Conservation (phyloP, 257 asterid species). For the Jacaranda copaia region DNA sequence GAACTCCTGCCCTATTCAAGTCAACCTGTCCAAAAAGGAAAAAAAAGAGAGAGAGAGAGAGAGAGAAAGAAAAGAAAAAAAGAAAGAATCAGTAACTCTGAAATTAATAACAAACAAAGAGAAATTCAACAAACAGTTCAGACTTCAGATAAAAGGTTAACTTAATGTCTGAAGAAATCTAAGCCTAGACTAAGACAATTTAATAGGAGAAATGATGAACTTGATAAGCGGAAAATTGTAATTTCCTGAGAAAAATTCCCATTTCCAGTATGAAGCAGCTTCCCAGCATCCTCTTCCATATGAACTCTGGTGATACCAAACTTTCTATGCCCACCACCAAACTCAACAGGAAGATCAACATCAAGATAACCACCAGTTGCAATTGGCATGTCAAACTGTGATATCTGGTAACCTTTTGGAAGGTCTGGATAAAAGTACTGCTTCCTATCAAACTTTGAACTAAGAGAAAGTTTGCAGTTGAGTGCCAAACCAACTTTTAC, state of each 20-base stretch:
- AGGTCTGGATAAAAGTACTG: conserved; percentile 97
- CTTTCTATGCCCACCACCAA: conserved; percentile 94
- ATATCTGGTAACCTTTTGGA: conserved; percentile 97
- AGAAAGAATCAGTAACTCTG: background rate
- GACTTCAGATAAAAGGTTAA: conserved; percentile 6
- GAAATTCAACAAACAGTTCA: background rate
- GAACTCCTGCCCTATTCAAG: conserved; percentile 98
- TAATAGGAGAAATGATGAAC: conserved; percentile 13
- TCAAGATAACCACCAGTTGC: conserved; percentile 80
- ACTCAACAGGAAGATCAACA: conserved; percentile 92
- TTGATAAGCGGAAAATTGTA: conserved; percentile 16
- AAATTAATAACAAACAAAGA: conserved; percentile 18
- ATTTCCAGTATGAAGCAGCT: conserved; percentile 83
- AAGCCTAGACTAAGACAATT: background rate
- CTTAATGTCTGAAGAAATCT: background rate
- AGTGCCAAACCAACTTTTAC: conserved; percentile 90
- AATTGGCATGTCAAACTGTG: conserved; percentile 94
- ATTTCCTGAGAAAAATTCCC: conserved; percentile 83
- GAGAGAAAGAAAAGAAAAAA: too few species aligned
- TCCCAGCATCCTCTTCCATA: conserved; percentile 99
- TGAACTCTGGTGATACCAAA: conserved; percentile 96
- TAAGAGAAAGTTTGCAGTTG: conserved; percentile 72
- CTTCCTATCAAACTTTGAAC: conserved; percentile 92
- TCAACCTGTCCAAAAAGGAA: conserved; percentile 68
- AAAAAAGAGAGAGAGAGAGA: too few species aligned